Conservation (phyloP, 306 rosid genomes). For the Quercus aquifolioides region DNA sequence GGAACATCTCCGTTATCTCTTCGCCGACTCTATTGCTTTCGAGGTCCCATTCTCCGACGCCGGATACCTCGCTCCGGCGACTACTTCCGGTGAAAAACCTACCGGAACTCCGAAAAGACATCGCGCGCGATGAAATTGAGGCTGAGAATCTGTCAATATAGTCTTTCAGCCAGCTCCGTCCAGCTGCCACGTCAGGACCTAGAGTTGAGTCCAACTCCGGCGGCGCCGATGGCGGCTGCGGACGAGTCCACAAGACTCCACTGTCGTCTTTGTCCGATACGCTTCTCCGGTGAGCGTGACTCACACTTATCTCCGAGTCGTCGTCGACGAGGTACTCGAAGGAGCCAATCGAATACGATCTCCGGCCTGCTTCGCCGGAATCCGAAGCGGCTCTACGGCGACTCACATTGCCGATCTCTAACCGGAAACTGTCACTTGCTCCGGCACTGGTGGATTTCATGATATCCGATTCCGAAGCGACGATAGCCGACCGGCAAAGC, state of each 20-base stretch:
- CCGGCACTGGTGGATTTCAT: slow-evolving; percentile 17
- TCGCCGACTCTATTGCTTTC: slow-evolving; percentile 67
- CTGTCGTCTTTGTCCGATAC: slow-evolving; percentile 52
- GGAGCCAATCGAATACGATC: slow-evolving; percentile 84
- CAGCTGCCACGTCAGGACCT: slow-evolving; percentile 55
- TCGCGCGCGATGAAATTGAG: slow-evolving; percentile 64
- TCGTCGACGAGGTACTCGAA: slow-evolving; percentile 73
- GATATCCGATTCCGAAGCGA: slow-evolving; percentile 49
- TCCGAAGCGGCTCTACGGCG: slow-evolving; percentile 28
- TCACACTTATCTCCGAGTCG: slow-evolving; percentile 50
- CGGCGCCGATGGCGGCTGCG: neutral
- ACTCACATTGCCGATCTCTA: slow-evolving; percentile 70
- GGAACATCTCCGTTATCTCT: slow-evolving; percentile 76
- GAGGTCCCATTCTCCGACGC: slow-evolving; percentile 48
- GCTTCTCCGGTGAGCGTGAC: slow-evolving; percentile 47
- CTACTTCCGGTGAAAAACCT: slow-evolving; percentile 67
- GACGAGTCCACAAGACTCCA: neutral
- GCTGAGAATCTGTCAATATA: slow-evolving; percentile 69
- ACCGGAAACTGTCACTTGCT: slow-evolving; percentile 41
- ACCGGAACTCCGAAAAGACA: slow-evolving; percentile 79
- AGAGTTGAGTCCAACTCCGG: slow-evolving; percentile 40
- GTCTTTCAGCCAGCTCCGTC: slow-evolving; percentile 73
- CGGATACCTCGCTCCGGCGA: slow-evolving; percentile 59
- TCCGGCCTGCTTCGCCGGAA: slow-evolving; percentile 1
- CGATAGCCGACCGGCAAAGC: slow-evolving; percentile 62